Evolutionary conservation across 2,329 filamentous ascomycete genomes (phyloP).

Genomic region (Exophiala bonariae): DNA sequence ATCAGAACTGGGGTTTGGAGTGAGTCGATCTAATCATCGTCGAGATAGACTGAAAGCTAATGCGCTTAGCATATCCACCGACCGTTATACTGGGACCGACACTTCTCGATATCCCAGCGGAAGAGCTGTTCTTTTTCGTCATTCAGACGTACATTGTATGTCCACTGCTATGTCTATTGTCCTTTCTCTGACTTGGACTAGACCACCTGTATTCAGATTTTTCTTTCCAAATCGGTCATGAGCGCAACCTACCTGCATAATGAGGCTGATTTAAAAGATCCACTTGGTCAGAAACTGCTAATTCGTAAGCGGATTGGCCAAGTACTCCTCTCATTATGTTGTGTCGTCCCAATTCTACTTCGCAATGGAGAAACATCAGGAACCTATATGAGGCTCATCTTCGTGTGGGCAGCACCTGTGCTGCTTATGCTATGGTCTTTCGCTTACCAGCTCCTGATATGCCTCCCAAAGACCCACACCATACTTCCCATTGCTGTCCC

Average conservation of each 20-base stretch:
- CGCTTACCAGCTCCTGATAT: slow-evolving; percentile 63
- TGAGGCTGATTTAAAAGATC: slow-evolving; percentile 31
- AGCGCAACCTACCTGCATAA: slow-evolving; percentile 54
- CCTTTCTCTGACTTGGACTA: slow-evolving; percentile 5
- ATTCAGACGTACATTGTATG: slow-evolving; percentile 68
- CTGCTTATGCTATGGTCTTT: slow-evolving; percentile 64
- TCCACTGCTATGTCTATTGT: slow-evolving; percentile 1
- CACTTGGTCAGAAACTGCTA: slow-evolving; percentile 36
- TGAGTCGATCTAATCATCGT: slow-evolving; percentile 11
- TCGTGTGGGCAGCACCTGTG: slow-evolving; percentile 69
- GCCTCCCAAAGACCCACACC: slow-evolving; percentile 59
- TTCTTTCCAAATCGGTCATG: slow-evolving; percentile 64
- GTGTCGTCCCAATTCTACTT: slow-evolving; percentile 35
- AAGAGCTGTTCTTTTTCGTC: slow-evolving; percentile 76
- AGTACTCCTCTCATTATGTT: slow-evolving; percentile 40
- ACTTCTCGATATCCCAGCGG: slow-evolving; percentile 65
- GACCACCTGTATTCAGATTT: slow-evolving; percentile 66
- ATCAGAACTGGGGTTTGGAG: slow-evolving; percentile 68
- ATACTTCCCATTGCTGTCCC: slow-evolving; percentile 61
- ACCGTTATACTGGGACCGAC: slow-evolving; percentile 64
- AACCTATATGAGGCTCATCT: slow-evolving; percentile 69
- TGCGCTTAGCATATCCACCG: slow-evolving; percentile 59
- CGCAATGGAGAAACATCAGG: slow-evolving; percentile 49
- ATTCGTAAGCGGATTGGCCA: slow-evolving; percentile 52
- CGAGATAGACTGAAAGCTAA: slow-evolving; percentile 9